Conservation (phyloP, 2,329 filamentous ascomycete species). For the Ophiostoma ulmi region DNA sequence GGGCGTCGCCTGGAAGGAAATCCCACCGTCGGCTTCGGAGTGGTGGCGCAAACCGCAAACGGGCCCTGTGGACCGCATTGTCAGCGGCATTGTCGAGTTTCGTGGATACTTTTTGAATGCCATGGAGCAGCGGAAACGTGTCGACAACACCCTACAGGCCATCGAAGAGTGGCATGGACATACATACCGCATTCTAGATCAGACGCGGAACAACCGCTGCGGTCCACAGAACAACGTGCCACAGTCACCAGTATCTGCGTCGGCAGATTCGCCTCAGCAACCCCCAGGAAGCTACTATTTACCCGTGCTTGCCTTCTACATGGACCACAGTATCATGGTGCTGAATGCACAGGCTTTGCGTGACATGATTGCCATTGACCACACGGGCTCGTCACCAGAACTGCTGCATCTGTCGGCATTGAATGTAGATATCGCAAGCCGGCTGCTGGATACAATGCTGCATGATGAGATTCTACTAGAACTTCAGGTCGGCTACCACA, state of each 20-base stretch:
- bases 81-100: slow-evolving; percentile 30
- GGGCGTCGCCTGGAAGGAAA: slow-evolving; percentile 26
- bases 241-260: not conserved
- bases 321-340: slow-evolving; percentile 31
- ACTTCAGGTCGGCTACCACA: slow-evolving; percentile 29
- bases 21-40: slow-evolving; percentile 24
- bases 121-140: slow-evolving; percentile 26
- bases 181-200: slow-evolving; percentile 25
- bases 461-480: slow-evolving; percentile 26
- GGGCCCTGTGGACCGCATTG: slow-evolving; percentile 28
- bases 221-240: slow-evolving; percentile 7
- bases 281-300: slow-evolving; percentile 21
- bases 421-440: slow-evolving; percentile 26
- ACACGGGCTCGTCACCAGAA: slow-evolving; percentile 25
- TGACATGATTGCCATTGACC: slow-evolving; percentile 28
- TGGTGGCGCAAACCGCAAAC: slow-evolving; percentile 29
- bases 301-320: slow-evolving; percentile 29
- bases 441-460: slow-evolving; percentile 27
- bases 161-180: slow-evolving; percentile 28
- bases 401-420: slow-evolving; percentile 25
- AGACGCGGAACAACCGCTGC: slow-evolving; percentile 26
- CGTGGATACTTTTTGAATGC: slow-evolving; percentile 26
- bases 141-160: slow-evolving; percentile 26
- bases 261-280: not conserved
- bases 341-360: slow-evolving; percentile 30